phyloP scores from a whole-genome alignment of 352 stramenopile genomes.

The Pythium plurisporium region DNA sequence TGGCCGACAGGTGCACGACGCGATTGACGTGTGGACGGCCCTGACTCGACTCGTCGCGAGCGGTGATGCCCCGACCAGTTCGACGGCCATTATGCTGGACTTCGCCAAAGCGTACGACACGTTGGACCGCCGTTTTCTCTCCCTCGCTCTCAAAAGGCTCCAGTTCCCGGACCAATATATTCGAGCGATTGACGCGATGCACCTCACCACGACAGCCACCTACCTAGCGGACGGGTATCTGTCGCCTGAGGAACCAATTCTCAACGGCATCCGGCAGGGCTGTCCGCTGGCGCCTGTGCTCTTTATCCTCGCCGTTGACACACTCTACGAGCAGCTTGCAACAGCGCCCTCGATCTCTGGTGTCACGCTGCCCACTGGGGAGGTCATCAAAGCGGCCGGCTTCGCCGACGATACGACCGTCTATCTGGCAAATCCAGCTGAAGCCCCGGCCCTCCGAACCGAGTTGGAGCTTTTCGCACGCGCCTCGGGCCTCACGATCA shows the following conservation, averaged over 20 bases:
- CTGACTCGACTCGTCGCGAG: background rate
- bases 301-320: conserved; percentile 10
- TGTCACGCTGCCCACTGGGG: background rate
- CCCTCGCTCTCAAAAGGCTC: background rate
- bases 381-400: background rate
- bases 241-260: background rate
- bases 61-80: background rate
- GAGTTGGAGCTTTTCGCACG: background rate
- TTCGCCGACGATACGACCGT: background rate
- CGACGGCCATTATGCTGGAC: conserved; percentile 3
- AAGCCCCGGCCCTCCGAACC: background rate
- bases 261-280: conserved; percentile 13
- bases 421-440: background rate
- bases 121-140: background rate
- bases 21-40: conserved; percentile 7
- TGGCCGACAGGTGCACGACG: conserved; percentile 10
- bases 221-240: background rate
- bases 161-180: background rate
- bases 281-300: conserved; percentile 14
- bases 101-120: conserved; percentile 17
- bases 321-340: background rate
- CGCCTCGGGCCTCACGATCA: background rate
- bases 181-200: background rate
- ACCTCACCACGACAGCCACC: conserved; percentile 2
- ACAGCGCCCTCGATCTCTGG: background rate